phyloP scores from a whole-genome alignment of 257 asterid genomes.

The Prunella vulgaris region DNA sequence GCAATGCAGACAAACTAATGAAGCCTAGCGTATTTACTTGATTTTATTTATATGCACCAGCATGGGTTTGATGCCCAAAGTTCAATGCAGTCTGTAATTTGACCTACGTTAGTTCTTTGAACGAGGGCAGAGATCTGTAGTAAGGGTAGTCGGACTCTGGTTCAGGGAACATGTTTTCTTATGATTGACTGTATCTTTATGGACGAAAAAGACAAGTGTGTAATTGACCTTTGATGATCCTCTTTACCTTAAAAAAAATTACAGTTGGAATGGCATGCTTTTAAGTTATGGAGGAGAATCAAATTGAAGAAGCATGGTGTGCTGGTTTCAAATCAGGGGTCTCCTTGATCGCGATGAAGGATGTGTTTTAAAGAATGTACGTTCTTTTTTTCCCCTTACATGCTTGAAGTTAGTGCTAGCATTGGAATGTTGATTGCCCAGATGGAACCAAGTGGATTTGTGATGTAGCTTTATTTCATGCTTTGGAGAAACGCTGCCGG shows the following conservation, averaged over 20 bases:
- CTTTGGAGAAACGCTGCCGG: too few relatives aligned
- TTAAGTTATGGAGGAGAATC: background rate
- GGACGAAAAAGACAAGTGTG: conserved; percentile 25
- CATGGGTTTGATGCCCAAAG: conserved; percentile 11
- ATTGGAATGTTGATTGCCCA: too few relatives aligned
- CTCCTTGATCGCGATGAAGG: background rate
- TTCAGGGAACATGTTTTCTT: conserved; percentile 23
- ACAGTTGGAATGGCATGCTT: background rate
- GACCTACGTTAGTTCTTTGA: conserved; percentile 23
- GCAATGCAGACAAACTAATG: conserved; percentile 42
- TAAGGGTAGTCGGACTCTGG: conserved; percentile 18
- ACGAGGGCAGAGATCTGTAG: conserved; percentile 21
- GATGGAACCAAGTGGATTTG: too few relatives aligned
- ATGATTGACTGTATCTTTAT: conserved; percentile 18
- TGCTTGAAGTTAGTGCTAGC: too few relatives aligned
- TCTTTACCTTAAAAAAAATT: background rate
- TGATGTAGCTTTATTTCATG: too few relatives aligned
- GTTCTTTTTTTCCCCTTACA: background rate
- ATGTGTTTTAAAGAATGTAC: background rate
- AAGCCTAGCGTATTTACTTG: background rate
- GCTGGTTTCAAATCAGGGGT: background rate
- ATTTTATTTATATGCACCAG: conserved; percentile 6
- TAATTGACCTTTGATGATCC: conserved; percentile 6
- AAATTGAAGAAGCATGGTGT: conserved; percentile 8
- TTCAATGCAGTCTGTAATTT: conserved; percentile 22